Conservation (phyloP, 805 yeast genomes). For the Yamadazyma laniorum region DNA sequence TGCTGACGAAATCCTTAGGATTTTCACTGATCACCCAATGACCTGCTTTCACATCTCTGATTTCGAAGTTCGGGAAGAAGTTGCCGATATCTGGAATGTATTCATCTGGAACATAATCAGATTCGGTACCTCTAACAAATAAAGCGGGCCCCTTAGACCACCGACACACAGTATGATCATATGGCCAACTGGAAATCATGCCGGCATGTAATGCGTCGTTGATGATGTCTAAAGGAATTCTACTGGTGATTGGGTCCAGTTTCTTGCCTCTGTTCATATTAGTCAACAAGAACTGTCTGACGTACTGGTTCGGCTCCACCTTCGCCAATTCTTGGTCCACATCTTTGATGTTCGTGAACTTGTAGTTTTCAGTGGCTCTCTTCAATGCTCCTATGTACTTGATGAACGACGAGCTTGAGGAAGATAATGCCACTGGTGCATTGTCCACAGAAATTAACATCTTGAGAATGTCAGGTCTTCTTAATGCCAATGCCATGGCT, state of each 20-base stretch:
- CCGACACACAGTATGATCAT: slow-evolving; percentile 48
- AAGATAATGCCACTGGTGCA: slow-evolving; percentile 69
- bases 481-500: slow-evolving; percentile 80
- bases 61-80: slow-evolving; percentile 75
- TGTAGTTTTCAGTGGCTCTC: slow-evolving; percentile 49
- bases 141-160: slow-evolving; percentile 68
- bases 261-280: slow-evolving; percentile 52
- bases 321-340: slow-evolving; percentile 62
- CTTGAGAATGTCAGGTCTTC: slow-evolving; percentile 59
- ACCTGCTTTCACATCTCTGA: slow-evolving; percentile 76
- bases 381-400: slow-evolving; percentile 63
- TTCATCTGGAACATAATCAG: slow-evolving; percentile 82
- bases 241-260: slow-evolving; percentile 43
- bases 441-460: slow-evolving; percentile 81
- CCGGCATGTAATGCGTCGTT: slow-evolving; percentile 64
- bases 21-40: slow-evolving; percentile 93
- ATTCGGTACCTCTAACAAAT: slow-evolving; percentile 75
- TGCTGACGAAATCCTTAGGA: slow-evolving; percentile 69
- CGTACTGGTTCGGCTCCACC: slow-evolving; percentile 57
- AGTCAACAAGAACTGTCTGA: slow-evolving; percentile 77
- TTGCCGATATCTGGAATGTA: slow-evolving; percentile 66
- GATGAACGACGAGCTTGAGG: slow-evolving; percentile 56
- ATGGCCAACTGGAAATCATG: slow-evolving; percentile 75
- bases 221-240: slow-evolving; percentile 72
- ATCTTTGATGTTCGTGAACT: slow-evolving; percentile 54